Conservation (phyloP, 2,329 filamentous ascomycete species). For the Fusarium lyarnte region DNA sequence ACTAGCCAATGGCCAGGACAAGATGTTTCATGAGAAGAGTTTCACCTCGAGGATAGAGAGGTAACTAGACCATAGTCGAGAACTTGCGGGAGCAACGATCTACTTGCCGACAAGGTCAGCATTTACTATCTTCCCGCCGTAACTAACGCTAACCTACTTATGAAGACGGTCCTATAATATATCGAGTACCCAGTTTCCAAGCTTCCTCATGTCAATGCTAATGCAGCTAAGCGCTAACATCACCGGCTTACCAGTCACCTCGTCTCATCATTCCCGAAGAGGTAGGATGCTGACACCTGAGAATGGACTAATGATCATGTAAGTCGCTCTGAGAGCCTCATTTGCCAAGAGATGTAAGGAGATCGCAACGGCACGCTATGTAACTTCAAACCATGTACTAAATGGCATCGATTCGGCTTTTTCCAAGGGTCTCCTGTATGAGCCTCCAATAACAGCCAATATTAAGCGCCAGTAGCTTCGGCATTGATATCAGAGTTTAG, state of each 20-base stretch:
- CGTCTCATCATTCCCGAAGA: fast-evolving
- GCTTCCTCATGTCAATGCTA: no score
- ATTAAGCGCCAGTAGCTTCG: fast-evolving
- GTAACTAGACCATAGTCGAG: no score
- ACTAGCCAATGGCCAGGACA: no score
- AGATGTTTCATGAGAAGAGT: no score
- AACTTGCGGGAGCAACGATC: no score
- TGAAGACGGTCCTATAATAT: no score
- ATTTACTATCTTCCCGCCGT: no score
- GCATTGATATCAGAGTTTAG: background rate
- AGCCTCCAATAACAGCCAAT: fast-evolving
- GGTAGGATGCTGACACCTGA: fast-evolving
- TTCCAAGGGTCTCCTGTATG: background rate
- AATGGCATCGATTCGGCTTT: background rate
- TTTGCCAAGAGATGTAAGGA: background rate
- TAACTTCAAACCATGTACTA: fast-evolving
- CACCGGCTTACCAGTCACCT: background rate
- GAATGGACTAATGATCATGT: background rate
- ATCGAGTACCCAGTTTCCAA: no score
- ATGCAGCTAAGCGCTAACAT: no score
- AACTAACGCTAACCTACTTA: no score
- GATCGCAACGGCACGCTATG: background rate
- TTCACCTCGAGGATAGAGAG: no score
- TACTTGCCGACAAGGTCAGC: no score
- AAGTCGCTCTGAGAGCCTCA: background rate